phyloP scores from a whole-genome alignment of 2,329 filamentous ascomycete species.

The Trichoderma asperellum region DNA sequence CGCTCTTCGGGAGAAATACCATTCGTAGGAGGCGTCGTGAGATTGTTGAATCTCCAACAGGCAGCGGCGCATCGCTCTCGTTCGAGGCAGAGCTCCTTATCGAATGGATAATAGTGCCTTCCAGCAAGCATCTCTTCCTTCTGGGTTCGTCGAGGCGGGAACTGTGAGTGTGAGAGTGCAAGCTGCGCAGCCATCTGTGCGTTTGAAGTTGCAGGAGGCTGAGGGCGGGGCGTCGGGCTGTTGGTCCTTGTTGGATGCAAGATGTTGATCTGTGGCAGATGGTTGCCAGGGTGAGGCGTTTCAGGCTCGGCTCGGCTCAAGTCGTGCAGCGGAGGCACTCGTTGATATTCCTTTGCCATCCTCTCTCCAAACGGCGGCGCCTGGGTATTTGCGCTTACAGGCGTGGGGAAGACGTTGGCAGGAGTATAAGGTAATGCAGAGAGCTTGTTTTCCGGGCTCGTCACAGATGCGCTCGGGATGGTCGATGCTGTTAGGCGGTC shows the following conservation, averaged over 20 bases:
- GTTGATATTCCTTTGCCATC: conserved; percentile 62
- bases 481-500: conserved; percentile 63
- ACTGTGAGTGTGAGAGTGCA: conserved; percentile 60
- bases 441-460: conserved; percentile 65
- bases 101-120: conserved; percentile 77
- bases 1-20: conserved; percentile 72
- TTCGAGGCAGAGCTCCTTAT: conserved; percentile 77
- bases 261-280: conserved; percentile 62
- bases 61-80: conserved; percentile 82
- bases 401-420: conserved; percentile 63
- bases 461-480: conserved; percentile 59
- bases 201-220: conserved; percentile 47
- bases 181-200: conserved; percentile 63
- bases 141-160: conserved; percentile 61
- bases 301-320: conserved; percentile 60
- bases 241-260: conserved; percentile 56
- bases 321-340: conserved; percentile 65
- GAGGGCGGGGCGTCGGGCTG: conserved; percentile 49
- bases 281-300: conserved; percentile 54
- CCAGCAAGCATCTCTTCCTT: conserved; percentile 90
- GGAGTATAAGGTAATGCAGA: conserved; percentile 60
- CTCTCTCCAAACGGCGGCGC: conserved; percentile 52
- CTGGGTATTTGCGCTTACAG: conserved; percentile 60
- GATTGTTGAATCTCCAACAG: conserved; percentile 83
- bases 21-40: conserved; percentile 71